phyloP scores from a whole-genome alignment of 202 grass and related monocot species.

The Carex sylvatica region DNA sequence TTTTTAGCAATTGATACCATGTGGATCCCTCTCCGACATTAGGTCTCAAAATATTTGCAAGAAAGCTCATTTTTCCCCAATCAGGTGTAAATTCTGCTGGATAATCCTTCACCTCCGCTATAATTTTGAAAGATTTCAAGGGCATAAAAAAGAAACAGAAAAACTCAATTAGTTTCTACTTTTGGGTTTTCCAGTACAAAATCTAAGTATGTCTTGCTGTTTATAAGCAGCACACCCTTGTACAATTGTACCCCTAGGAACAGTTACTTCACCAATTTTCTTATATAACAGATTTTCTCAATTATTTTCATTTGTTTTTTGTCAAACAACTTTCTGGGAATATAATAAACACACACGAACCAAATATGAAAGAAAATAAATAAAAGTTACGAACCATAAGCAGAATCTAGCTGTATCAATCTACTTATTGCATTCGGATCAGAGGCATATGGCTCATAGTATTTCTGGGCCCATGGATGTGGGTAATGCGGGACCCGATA shows the following conservation, averaged over 20 bases:
- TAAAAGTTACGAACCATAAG: constrained; percentile 57
- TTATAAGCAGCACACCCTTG: neutral
- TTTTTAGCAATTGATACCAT: constrained; percentile 88
- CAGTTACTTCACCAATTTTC: neutral
- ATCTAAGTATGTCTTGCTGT: neutral
- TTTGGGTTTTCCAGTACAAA: neutral
- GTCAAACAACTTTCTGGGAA: neutral
- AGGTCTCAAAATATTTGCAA: constrained; percentile 77
- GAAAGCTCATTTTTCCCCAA: constrained; percentile 81
- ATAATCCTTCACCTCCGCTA: constrained; percentile 57
- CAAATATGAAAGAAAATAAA: neutral
- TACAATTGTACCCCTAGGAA: neutral
- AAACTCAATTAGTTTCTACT: neutral
- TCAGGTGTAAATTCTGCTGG: constrained; percentile 55
- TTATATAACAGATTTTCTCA: neutral
- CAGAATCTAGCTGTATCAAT: constrained; percentile 58
- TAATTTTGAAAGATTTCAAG: constrained; percentile 15
- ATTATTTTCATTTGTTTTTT: neutral
- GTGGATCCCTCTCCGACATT: constrained; percentile 63
- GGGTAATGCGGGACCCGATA: constrained; percentile 74
- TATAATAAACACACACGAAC: neutral
- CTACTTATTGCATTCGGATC: constrained; percentile 62
- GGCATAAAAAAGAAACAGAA: neutral
- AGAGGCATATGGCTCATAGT: constrained; percentile 87
- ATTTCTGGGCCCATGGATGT: constrained; percentile 94